Conservation (phyloP, 805 yeast genomes). For the Alloascoidea africana region DNA sequence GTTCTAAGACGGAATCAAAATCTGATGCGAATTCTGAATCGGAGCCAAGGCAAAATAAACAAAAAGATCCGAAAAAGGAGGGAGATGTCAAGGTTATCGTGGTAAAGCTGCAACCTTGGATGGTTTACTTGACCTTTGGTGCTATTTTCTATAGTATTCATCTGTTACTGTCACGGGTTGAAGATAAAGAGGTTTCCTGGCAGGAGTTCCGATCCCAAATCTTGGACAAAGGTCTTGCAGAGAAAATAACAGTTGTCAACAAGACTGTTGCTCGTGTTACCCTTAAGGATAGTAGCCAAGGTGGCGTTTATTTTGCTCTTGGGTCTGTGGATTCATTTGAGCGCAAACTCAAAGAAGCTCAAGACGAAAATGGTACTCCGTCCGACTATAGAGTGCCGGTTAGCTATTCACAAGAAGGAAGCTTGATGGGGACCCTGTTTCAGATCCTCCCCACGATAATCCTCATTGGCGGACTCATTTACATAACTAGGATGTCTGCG, state of each 20-base stretch:
- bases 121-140: too few relatives aligned
- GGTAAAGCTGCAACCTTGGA: too few relatives aligned
- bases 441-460: conserved; percentile 82
- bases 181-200: conserved; percentile 60
- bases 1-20: too few relatives aligned
- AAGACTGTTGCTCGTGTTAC: conserved; percentile 60
- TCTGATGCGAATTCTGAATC: too few relatives aligned
- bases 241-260: conserved; percentile 61
- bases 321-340: conserved; percentile 89
- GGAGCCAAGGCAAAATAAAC: too few relatives aligned
- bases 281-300: conserved; percentile 23
- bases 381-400: conserved; percentile 66
- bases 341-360: conserved; percentile 59
- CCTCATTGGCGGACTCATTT: conserved; percentile 54
- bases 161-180: too few relatives aligned
- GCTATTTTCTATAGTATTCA: too few relatives aligned
- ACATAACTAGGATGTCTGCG: conserved; percentile 25
- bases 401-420: conserved; percentile 61
- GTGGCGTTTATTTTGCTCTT: conserved; percentile 47
- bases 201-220: conserved; percentile 76
- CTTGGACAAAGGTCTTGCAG: conserved; percentile 66
- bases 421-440: conserved; percentile 41
- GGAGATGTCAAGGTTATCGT: too few relatives aligned
- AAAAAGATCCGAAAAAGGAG: too few relatives aligned
- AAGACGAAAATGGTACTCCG: conserved; percentile 49